phyloP scores from a whole-genome alignment of 306 rosid genomes.

The Prunus fruticosa region DNA sequence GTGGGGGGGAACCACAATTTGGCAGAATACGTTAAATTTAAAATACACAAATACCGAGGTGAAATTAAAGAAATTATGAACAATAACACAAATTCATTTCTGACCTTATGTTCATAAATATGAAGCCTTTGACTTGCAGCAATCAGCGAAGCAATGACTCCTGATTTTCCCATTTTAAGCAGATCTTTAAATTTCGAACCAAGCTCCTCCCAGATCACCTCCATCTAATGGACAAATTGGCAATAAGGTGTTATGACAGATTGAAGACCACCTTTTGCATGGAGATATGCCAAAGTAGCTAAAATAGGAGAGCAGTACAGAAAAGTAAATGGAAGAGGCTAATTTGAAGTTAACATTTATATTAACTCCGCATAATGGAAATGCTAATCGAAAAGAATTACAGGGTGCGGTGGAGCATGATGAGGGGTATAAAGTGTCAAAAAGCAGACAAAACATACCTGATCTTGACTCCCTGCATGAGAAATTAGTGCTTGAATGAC shows the following conservation, averaged over 20 bases:
- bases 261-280: not conserved
- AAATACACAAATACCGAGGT: not conserved
- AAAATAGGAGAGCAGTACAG: not conserved
- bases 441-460: slow-evolving; percentile 42
- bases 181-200: slow-evolving; percentile 66
- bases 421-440: not conserved
- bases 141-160: slow-evolving; percentile 75
- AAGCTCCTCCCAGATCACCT: slow-evolving; percentile 81
- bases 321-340: not conserved
- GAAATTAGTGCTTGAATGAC: slow-evolving; percentile 90
- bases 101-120: slow-evolving; percentile 68
- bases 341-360: slow-evolving; percentile 1
- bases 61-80: not conserved
- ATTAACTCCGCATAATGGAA: slow-evolving; percentile 7
- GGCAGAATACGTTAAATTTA: slow-evolving; percentile 1
- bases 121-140: slow-evolving; percentile 87
- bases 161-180: slow-evolving; percentile 82
- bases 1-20: not conserved
- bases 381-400: not conserved
- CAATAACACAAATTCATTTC: slow-evolving; percentile 11
- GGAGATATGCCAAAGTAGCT: slow-evolving; percentile 16
- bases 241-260: slow-evolving; percentile 3
- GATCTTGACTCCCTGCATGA: slow-evolving; percentile 45
- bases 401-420: not conserved
- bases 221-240: slow-evolving; percentile 52